Percentiles rank a stretch among this genome's conserved stretches.
These are phyloP conservation scores for Cryomyces minteri DNA, from an alignment of 495 filamentous ascomycete species.

Conservation along the genomic window DNA sequence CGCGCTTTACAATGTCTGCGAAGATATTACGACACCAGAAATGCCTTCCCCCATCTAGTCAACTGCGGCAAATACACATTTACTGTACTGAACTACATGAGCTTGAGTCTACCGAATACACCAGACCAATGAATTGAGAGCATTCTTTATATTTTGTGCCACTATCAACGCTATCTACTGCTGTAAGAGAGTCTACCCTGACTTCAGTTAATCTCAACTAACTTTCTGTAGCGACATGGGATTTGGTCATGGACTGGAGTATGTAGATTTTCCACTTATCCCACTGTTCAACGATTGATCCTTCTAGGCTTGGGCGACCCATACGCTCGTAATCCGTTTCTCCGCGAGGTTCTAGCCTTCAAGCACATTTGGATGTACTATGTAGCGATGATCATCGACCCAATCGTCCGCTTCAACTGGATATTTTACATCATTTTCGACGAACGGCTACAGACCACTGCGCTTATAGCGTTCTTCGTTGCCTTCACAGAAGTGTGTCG, in stretches of 20 bases:
- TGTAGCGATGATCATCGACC: conserved; percentile 61
- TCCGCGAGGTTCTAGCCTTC: conserved; percentile 67
- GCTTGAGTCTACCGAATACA: conserved; percentile 37
- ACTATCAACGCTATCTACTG: conserved; percentile 65
- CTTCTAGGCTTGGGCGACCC: conserved; percentile 44
- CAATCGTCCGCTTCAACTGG: conserved; percentile 88
- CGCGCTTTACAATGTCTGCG: conserved; percentile 78
- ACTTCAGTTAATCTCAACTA: not conserved
- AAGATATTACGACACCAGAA: conserved; percentile 72
- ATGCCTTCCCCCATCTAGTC: conserved; percentile 78
- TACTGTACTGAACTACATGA: conserved; percentile 50
- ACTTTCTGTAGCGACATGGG: conserved; percentile 51
- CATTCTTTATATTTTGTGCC: conserved; percentile 62
- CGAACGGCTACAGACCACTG: conserved; percentile 59
- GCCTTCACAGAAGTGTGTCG: conserved; percentile 59
- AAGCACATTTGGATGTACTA: conserved; percentile 71
- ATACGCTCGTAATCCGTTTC: conserved; percentile 39
- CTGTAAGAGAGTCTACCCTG: conserved; percentile 28
- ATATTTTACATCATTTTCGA: conserved; percentile 81
- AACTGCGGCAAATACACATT: conserved; percentile 86
- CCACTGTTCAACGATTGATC: conserved; percentile 4
- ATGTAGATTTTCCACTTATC: conserved; percentile 2
- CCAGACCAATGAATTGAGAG: conserved; percentile 31
- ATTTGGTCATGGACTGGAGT: conserved; percentile 92
- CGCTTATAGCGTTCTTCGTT: conserved; percentile 57